Conservation (phyloP, 1,139 yeast genomes). For the Candida dubliniensis region DNA sequence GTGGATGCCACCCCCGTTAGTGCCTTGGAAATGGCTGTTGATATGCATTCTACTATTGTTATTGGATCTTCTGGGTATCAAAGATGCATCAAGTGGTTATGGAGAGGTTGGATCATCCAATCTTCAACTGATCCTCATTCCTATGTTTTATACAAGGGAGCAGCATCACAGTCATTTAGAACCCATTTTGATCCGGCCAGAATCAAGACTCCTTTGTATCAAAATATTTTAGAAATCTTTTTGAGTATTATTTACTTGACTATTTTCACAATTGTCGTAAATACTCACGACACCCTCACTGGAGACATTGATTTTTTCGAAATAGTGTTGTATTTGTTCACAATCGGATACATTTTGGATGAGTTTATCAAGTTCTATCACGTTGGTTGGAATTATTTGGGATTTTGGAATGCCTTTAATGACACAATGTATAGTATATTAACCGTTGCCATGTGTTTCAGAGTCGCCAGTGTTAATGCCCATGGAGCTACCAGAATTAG, state of each 20-base stretch:
- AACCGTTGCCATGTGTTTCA: constrained; percentile 51
- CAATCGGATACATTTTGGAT: constrained; percentile 65
- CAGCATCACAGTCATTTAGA: constrained; percentile 53
- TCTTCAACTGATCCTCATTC: constrained; percentile 67
- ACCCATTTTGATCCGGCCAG: constrained; percentile 83
- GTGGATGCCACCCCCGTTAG: constrained; percentile 61
- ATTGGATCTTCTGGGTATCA: constrained; percentile 83
- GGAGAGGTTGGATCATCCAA: constrained; percentile 93
- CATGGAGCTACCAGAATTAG: constrained; percentile 30
- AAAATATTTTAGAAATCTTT: constrained; percentile 66
- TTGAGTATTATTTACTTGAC: constrained; percentile 66
- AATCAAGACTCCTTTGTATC: constrained; percentile 81
- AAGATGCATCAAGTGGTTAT: constrained; percentile 83
- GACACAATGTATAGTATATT: constrained; percentile 65
- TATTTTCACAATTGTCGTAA: constrained; percentile 65
- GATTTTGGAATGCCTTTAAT: constrained; percentile 81
- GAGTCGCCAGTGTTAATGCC: constrained; percentile 50
- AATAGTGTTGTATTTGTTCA: constrained; percentile 59
- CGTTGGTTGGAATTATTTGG: constrained; percentile 69
- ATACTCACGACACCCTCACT: constrained; percentile 39
- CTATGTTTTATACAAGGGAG: constrained; percentile 63
- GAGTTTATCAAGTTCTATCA: constrained; percentile 72
- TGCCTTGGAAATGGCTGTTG: constrained; percentile 84
- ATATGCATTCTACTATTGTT: constrained; percentile 75
- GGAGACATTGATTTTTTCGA: constrained; percentile 47